These are phyloP conservation scores for Lachnellula subtilissima DNA, from an alignment of 2,329 filamentous ascomycete species.

Conservation along the genomic window DNA sequence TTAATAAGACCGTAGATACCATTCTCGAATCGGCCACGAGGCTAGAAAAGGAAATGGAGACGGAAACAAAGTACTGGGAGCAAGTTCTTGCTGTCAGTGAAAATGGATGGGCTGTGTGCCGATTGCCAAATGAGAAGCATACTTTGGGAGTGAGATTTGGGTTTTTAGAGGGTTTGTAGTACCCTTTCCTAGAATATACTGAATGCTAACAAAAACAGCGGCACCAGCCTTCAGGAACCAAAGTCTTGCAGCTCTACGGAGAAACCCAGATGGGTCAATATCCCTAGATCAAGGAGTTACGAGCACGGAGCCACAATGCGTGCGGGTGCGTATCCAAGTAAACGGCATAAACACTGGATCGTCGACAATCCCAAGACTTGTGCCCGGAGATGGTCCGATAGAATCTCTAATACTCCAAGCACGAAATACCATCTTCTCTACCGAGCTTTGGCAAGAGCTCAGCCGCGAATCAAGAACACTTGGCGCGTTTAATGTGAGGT, in stretches of 20 bases:
- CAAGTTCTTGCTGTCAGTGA: conserved; percentile 77
- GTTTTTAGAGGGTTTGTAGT: conserved; percentile 58
- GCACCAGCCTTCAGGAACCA: conserved; percentile 57
- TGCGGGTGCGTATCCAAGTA: conserved; percentile 64
- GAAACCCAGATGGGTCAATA: conserved; percentile 69
- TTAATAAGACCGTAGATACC: conserved; percentile 69
- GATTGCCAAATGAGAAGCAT: conserved; percentile 66
- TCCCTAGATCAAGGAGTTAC: conserved; percentile 59
- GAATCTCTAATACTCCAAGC: conserved; percentile 69
- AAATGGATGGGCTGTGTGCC: conserved; percentile 80
- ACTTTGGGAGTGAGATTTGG: conserved; percentile 84
- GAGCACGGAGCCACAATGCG: conserved; percentile 47
- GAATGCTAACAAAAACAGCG: conserved; percentile 37
- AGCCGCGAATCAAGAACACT: conserved; percentile 74
- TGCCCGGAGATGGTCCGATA: conserved; percentile 54
- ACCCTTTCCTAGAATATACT: neutral
- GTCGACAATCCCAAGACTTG: conserved; percentile 46
- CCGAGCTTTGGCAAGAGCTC: conserved; percentile 89
- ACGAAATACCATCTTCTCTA: conserved; percentile 72
- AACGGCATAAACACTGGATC: conserved; percentile 55
- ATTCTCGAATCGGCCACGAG: conserved; percentile 67
- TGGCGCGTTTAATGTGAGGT: conserved; percentile 64
- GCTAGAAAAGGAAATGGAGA: conserved; percentile 69
- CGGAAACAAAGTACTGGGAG: conserved; percentile 85
- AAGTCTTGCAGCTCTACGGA: conserved; percentile 75